Conservation (phyloP, 495 filamentous ascomycete species). For the Aspergillus hancockii region DNA sequence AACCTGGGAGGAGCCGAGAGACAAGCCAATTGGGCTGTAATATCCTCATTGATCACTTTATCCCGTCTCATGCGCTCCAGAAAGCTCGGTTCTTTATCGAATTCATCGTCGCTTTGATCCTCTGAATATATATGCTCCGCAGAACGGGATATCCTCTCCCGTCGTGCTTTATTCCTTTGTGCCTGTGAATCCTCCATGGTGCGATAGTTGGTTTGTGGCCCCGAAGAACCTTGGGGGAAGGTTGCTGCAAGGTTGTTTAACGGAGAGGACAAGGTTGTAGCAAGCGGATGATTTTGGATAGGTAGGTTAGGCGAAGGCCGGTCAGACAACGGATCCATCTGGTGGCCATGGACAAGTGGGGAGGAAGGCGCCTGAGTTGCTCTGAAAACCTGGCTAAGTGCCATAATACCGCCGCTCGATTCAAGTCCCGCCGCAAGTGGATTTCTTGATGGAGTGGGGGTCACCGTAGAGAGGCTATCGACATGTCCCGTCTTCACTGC, state of each 20-base stretch:
- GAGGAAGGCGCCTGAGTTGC: constrained; percentile 56
- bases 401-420: constrained; percentile 46
- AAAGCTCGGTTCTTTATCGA: constrained; percentile 47
- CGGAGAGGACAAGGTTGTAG: constrained; percentile 45
- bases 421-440: constrained; percentile 45
- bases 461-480: constrained; percentile 29
- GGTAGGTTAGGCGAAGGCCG: constrained; percentile 55
- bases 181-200: constrained; percentile 54
- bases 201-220: constrained; percentile 50
- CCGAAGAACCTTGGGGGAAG: constrained; percentile 43
- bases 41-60: constrained; percentile 38
- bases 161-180: constrained; percentile 32
- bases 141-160: constrained; percentile 43
- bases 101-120: constrained; percentile 47
- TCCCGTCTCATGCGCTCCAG: constrained; percentile 40
- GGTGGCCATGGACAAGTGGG: constrained; percentile 41
- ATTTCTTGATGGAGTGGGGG: constrained; percentile 47
- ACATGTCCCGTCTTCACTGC: constrained; percentile 34
- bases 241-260: constrained; percentile 30
- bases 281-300: constrained; percentile 41
- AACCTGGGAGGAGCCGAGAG: constrained; percentile 39
- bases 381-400: constrained; percentile 52
- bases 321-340: constrained; percentile 46
- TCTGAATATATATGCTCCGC: constrained; percentile 39
- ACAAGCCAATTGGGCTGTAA: constrained; percentile 41